Percentiles rank a stretch among this genome's conserved stretches.
These are phyloP conservation scores for Phytophthora fragariaefolia DNA, from an alignment of 352 stramenopile species.

Conservation along the genomic window DNA sequence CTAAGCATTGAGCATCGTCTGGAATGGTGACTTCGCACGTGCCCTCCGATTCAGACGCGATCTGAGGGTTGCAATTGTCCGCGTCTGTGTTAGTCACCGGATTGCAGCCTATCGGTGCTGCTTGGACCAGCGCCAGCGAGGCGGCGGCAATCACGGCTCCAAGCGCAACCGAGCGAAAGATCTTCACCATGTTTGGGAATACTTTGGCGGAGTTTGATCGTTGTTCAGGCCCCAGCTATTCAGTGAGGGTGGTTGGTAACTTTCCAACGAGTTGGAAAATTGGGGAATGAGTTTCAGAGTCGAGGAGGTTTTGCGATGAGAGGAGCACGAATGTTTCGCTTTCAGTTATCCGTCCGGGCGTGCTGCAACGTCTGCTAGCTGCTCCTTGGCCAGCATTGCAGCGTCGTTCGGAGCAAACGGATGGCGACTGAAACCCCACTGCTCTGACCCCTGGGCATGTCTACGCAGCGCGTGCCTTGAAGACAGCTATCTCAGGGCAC, in stretches of 20 bases:
- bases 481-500: neutral
- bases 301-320: constrained; percentile 20
- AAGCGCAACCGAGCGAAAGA: constrained; percentile 15
- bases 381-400: constrained; percentile 9
- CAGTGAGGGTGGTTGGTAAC: constrained; percentile 17
- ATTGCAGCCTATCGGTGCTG: constrained; percentile 29
- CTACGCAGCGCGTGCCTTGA: neutral
- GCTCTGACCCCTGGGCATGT: constrained; percentile 10
- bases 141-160: constrained; percentile 18
- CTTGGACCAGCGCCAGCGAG: constrained; percentile 3
- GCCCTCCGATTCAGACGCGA: constrained; percentile 6
- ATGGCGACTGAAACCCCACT: constrained; percentile 25
- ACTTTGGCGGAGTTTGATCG: neutral
- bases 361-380: constrained; percentile 14
- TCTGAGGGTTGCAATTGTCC: constrained; percentile 30
- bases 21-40: constrained; percentile 11
- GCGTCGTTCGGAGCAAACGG: constrained; percentile 17
- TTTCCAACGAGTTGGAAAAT: constrained; percentile 44
- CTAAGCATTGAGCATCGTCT: constrained; percentile 13
- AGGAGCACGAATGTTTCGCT: constrained; percentile 13
- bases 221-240: neutral
- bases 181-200: constrained; percentile 27
- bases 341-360: constrained; percentile 34
- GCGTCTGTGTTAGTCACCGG: constrained; percentile 30
- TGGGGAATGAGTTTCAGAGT: constrained; percentile 31